Evolutionary conservation across 2,329 filamentous ascomycete species (phyloP).

Genomic region (Chaetomiaceae sp.): DNA sequence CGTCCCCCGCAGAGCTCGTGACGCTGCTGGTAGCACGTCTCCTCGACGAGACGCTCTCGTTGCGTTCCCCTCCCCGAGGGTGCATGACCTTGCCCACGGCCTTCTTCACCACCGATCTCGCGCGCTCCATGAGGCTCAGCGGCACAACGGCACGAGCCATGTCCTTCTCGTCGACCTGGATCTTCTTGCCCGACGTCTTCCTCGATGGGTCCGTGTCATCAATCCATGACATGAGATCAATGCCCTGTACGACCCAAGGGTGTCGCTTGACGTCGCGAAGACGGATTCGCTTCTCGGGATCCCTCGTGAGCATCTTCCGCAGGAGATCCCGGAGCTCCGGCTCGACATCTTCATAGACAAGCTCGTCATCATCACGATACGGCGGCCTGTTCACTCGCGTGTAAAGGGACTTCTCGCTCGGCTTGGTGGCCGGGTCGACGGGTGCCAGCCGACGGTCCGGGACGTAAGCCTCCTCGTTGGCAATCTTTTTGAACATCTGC

Average conservation of each 20-base stretch:
- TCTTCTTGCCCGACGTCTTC: conserved; percentile 73
- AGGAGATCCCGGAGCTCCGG: conserved; percentile 76
- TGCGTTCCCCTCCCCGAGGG: conserved; percentile 49
- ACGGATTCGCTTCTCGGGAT: conserved; percentile 82
- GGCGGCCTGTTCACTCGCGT: conserved; percentile 57
- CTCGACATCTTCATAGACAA: conserved; percentile 82
- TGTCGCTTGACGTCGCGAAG: conserved; percentile 91
- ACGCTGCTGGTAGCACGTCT: conserved; percentile 58
- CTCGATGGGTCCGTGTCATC: conserved; percentile 85
- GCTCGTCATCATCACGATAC: conserved; percentile 71
- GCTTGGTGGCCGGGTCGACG: conserved; percentile 56
- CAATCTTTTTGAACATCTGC: conserved; percentile 86
- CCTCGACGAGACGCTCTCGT: conserved; percentile 49
- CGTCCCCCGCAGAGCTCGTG: conserved; percentile 59
- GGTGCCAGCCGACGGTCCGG: conserved; percentile 77
- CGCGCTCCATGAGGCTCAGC: conserved; percentile 78
- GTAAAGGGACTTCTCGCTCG: conserved; percentile 50
- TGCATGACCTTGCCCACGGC: conserved; percentile 60
- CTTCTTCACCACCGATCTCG: conserved; percentile 72
- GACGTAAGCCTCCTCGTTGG: conserved; percentile 87
- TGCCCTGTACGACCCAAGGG: conserved; percentile 78
- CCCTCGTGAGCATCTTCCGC: conserved; percentile 75
- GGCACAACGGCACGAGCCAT: conserved; percentile 87
- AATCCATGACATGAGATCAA: conserved; percentile 74
- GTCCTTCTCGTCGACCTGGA: conserved; percentile 87